Conservation (phyloP, 768 basidiomycete genomes). For the Podaxis pistillaris region DNA sequence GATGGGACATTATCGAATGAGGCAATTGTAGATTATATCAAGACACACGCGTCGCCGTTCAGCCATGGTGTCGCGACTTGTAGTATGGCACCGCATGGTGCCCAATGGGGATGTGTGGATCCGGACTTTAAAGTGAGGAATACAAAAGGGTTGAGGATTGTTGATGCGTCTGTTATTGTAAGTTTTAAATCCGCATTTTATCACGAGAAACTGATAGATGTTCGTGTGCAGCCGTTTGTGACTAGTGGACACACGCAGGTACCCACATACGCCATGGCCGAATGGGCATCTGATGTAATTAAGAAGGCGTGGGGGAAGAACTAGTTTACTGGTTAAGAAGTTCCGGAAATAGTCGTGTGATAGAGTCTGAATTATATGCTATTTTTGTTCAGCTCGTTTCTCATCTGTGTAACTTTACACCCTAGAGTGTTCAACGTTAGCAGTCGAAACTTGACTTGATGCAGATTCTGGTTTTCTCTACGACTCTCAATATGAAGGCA, state of each 20-base stretch:
- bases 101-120: constrained; percentile 32
- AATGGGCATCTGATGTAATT: constrained; percentile 10
- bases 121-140: constrained; percentile 35
- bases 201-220: neutral
- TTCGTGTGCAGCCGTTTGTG: neutral
- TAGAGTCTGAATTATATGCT: neutral
- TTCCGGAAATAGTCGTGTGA: neutral
- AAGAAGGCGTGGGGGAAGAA: neutral
- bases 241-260: constrained; percentile 5
- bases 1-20: neutral
- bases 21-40: neutral
- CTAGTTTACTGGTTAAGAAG: neutral
- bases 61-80: constrained; percentile 31
- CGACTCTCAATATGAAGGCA: neutral
- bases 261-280: constrained; percentile 6
- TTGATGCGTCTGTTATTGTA: constrained; percentile 36
- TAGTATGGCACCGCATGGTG: constrained; percentile 25
- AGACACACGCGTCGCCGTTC: neutral
- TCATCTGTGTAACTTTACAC: neutral
- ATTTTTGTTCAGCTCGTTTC: neutral
- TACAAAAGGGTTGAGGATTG: constrained; percentile 30
- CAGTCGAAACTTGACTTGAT: neutral
- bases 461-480: neutral
- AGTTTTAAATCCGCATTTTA: neutral
- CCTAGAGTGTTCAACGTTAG: neutral